phyloP scores from a whole-genome alignment of 83 land plant species.

The Isoetes engelmannii region DNA sequence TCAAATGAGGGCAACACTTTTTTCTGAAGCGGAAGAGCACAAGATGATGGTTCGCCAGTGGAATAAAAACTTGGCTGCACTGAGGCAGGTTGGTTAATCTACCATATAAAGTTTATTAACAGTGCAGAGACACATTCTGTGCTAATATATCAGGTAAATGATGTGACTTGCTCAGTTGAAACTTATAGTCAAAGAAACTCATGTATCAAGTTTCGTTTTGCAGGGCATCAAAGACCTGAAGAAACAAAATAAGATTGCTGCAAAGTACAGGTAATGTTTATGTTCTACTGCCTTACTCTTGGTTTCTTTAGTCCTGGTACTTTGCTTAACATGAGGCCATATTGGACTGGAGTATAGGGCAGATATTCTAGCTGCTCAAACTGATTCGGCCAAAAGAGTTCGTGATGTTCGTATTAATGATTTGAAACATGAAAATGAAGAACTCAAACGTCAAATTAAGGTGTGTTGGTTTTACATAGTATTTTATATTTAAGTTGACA shows the following conservation, averaged over 20 bases:
- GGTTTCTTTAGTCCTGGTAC: neutral
- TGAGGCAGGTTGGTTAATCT: neutral
- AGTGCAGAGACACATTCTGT: neutral
- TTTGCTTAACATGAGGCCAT: neutral
- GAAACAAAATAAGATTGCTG: constrained; percentile 7
- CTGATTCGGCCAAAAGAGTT: constrained; percentile 12
- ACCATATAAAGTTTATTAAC: neutral
- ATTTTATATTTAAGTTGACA: too few species aligned
- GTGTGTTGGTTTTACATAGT: neutral
- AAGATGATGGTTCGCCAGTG: constrained; percentile 14
- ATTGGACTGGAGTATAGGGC: constrained; percentile 14
- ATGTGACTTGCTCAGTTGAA: too few species aligned
- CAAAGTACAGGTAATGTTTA: constrained; percentile 16
- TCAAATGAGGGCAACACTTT: neutral
- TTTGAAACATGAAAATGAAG: neutral
- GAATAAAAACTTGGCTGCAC: constrained; percentile 10
- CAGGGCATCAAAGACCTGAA: constrained; percentile 20
- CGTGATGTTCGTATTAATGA: constrained; percentile 4
- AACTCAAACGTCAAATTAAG: constrained; percentile 14
- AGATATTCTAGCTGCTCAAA: constrained; percentile 13
- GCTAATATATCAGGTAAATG: neutral
- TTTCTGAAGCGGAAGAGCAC: constrained; percentile 10
- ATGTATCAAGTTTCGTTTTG: neutral
- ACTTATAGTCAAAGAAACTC: too few species aligned
- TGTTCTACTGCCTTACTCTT: neutral